phyloP scores from a whole-genome alignment of 1,139 yeast genomes.

The Chernovozyma aurita region DNA sequence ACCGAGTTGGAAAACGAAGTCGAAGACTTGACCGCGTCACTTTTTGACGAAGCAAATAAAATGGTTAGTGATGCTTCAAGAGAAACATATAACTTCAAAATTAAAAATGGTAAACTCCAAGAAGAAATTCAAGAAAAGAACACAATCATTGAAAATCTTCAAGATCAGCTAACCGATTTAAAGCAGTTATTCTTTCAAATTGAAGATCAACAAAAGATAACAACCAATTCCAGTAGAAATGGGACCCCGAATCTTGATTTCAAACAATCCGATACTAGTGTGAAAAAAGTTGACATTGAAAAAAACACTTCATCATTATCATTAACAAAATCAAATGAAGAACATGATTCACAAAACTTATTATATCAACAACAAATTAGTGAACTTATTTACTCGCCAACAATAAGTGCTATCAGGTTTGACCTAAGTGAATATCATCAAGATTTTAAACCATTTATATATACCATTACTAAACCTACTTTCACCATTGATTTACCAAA shows the following conservation, averaged over 20 bases:
- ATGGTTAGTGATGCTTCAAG: constrained; percentile 73
- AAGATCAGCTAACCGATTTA: constrained; percentile 65
- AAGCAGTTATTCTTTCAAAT: constrained; percentile 47
- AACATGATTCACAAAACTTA: constrained; percentile 7
- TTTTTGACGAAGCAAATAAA: constrained; percentile 75
- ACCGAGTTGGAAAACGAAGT: constrained; percentile 62
- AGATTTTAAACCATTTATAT: constrained; percentile 39
- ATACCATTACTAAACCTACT: constrained; percentile 29
- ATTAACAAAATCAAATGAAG: background rate
- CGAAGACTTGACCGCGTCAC: constrained; percentile 69
- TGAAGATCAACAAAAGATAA: constrained; percentile 27
- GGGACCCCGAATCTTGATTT: constrained; percentile 11
- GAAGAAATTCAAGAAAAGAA: constrained; percentile 74
- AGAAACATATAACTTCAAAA: constrained; percentile 50
- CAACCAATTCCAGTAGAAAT: constrained; percentile 3
- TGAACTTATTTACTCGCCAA: constrained; percentile 46
- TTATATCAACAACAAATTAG: constrained; percentile 15
- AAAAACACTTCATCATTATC: background rate
- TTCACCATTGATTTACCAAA: constrained; percentile 35
- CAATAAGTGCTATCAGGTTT: constrained; percentile 52
- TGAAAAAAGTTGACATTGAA: background rate
- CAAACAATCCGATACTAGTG: no score
- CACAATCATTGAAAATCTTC: constrained; percentile 58
- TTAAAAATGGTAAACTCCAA: constrained; percentile 52
- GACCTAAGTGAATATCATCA: constrained; percentile 45